Base-by-base conservation (phyloP, 805 yeast species). In the Saccharomyces kudriavzevii region DNA sequence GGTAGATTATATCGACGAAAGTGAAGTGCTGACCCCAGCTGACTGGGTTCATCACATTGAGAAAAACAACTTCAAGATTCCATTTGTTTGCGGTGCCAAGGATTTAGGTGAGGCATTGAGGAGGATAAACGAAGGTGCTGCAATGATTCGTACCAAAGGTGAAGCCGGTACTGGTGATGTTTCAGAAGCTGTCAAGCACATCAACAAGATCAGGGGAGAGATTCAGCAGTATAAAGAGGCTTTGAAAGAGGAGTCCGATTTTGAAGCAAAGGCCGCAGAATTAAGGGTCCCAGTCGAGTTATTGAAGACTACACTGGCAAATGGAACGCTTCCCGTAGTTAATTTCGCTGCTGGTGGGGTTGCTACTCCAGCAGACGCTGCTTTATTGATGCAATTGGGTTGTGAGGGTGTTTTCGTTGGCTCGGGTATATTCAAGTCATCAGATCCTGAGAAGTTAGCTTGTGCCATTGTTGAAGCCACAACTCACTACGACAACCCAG, bases 321-420 rank as follows among this genome's bases (percentile, higher is more conserved):
- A 72, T 9, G 88, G 88, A 30, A 80, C 81, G 62, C 75, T 87
- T 56, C 91, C 91, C 1, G 95, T 87, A 47, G 94, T 87, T 52
- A 86, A 85, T 73, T 87, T 87, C 65, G 92, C 94, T 43, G 94
- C 94, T 27, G 95, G 95, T 46, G 95, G 95, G 55, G 85, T 87
- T 50, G 94, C 95, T 10, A 85, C 95, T 10, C 95, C 95, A n/a
- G 83, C 91, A 8, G 95, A 87, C 69, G 95, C 95, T 26, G 94
- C 94, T 20, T 71, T 87, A 58, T 82, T 88, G 69, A 87, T 87
- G 89, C 85, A 83, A 64, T 70, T 84, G 56, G 89, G 89, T n/a
- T 82, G 86, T 62, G 89, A 84, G 65, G 89, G 89, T 56, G 86
- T 84, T 30, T 84, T 84, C 62, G 89, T 83, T 27, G 89, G 89